These are phyloP conservation scores for Quambalaria eucalypti DNA, from an alignment of 1,284 basidiomycete species.

Conservation along the genomic window DNA sequence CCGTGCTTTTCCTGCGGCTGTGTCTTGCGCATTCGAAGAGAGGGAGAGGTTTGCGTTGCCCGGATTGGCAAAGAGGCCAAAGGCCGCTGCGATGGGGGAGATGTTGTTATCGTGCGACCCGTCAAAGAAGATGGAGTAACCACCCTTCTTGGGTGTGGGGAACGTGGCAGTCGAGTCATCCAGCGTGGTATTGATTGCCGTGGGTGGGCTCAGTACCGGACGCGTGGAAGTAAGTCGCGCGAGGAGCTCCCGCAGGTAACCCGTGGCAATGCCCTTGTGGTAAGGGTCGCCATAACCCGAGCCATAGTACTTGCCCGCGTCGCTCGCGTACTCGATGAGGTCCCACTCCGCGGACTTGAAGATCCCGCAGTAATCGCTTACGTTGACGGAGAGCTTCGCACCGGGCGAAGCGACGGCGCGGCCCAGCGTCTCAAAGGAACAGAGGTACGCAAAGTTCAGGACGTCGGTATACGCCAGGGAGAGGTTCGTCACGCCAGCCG, in stretches of 20 bases:
- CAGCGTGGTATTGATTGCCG: conserved; percentile 14
- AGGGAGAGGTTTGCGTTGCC: conserved; percentile 1
- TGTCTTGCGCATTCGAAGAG: conserved; percentile 4
- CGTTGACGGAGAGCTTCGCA: conserved; percentile 8
- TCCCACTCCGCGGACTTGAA: conserved; percentile 12
- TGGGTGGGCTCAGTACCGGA: conserved; percentile 6
- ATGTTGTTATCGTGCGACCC: conserved; percentile 19
- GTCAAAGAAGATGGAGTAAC: conserved; percentile 11
- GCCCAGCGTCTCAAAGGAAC: conserved; percentile 14
- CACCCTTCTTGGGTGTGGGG: conserved; percentile 4
- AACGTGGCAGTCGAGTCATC: conserved; percentile 9
- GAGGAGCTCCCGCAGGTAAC: conserved; percentile 14
- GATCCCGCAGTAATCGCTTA: conserved; percentile 9
- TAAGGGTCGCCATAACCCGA: conserved; percentile 15
- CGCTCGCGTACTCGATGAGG: conserved; percentile 11
- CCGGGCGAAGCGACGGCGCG: conserved; percentile 5
- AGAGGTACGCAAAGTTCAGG: conserved; percentile 9
- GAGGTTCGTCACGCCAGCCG: conserved; percentile 5
- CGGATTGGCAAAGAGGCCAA: conserved; percentile 14
- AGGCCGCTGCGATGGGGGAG: conserved; percentile 13
- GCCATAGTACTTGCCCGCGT: conserved; percentile 16
- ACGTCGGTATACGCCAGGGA: conserved; percentile 11
- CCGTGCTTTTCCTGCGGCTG: neutral
- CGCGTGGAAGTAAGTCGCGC: conserved; percentile 6
- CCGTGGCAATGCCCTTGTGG: conserved; percentile 8